A percentile compares a stretch with the other conserved stretches of the same genome.
Evolutionary conservation across 1,284 basidiomycete species (phyloP).

Genomic region (Tremellales sp.): DNA sequence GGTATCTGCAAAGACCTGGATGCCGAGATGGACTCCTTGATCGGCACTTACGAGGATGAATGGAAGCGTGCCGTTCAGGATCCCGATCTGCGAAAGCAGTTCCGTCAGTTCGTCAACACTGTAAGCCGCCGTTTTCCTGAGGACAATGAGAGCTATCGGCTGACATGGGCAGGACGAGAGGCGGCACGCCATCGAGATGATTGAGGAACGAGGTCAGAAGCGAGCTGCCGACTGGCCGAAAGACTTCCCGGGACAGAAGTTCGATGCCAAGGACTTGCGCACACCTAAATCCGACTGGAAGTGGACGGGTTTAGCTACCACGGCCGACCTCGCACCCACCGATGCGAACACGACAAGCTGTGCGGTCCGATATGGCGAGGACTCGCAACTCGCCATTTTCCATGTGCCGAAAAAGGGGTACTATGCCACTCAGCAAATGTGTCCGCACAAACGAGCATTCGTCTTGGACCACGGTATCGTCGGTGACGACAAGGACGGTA

Average conservation of each 20-base stretch:
- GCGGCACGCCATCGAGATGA: constrained; percentile 55
- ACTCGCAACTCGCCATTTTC: constrained; percentile 67
- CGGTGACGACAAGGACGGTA: constrained; percentile 58
- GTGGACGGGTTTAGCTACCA: constrained; percentile 58
- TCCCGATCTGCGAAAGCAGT: constrained; percentile 56
- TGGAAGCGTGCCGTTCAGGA: constrained; percentile 65
- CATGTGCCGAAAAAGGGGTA: constrained; percentile 58
- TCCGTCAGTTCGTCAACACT: constrained; percentile 68
- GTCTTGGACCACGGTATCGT: constrained; percentile 67
- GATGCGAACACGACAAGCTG: constrained; percentile 54
- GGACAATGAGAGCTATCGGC: not conserved
- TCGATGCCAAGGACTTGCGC: constrained; percentile 17
- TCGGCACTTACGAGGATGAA: constrained; percentile 66
- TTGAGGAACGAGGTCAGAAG: constrained; percentile 61
- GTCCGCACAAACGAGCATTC: constrained; percentile 63
- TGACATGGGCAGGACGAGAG: constrained; percentile 55
- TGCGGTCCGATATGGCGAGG: constrained; percentile 62
- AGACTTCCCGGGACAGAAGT: constrained; percentile 41
- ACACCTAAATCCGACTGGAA: constrained; percentile 57
- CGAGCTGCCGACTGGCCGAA: constrained; percentile 70
- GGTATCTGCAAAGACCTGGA: constrained; percentile 71
- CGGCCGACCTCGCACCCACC: constrained; percentile 55
- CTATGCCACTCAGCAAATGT: constrained; percentile 67
- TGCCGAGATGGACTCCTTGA: constrained; percentile 62
- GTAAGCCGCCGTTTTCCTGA: constrained; percentile 24